Base-by-base conservation (phyloP, 1,139 yeast species). In the Saccharomycopsis crataegensis region DNA sequence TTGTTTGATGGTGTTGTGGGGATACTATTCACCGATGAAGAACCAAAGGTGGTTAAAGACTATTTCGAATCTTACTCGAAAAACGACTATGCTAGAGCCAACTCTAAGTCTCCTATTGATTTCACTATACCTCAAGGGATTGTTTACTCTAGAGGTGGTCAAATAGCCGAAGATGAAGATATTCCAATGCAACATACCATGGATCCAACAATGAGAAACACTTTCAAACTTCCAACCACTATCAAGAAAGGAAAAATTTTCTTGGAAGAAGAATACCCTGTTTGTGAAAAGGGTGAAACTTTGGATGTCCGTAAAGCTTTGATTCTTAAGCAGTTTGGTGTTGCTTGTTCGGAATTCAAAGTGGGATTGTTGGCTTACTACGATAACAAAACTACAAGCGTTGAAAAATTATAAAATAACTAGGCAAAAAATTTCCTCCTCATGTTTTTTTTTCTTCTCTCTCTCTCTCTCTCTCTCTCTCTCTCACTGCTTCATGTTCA, bases 161-260 rank as follows among this genome's bases (percentile, higher is more conserved):
- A 88, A 71, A 74, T 91, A 55, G 78, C 96, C 37, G 72, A 69
- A 33, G 97, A 90, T 67, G 98, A 93, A 62, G 99, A 93, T 69
- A 93, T 93, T 22, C 96, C 97, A 62, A 82, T 93, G 88, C 85
- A 95, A 11, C 99, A 93, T 67, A 89, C 98, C 6, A 76, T 94
- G 71, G 99, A 93, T 72, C 89, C 90, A 62, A 88, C 96, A 46
- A 71, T 93, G 64, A 83, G 99, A 75, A 86, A 82, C 68, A 86
- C 86, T 66, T 82, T 82, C 62, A 93, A 93, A 66, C 82, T 94
- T 64, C 98, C 99, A 60, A 91, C 98, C 8, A 85, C 81, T 65
- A 86, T 93, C 62, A 87, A 86, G 68, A 77, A 83, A 49, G 99
- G 99, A 67, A 91, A 91, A 69, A 85, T 93, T 59, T 76, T 80